Evolutionary conservation across 2,329 filamentous ascomycete species (phyloP), one percentile per base, ranked within the genome.

Genomic region (Cryphonectria radicalis): DNA sequence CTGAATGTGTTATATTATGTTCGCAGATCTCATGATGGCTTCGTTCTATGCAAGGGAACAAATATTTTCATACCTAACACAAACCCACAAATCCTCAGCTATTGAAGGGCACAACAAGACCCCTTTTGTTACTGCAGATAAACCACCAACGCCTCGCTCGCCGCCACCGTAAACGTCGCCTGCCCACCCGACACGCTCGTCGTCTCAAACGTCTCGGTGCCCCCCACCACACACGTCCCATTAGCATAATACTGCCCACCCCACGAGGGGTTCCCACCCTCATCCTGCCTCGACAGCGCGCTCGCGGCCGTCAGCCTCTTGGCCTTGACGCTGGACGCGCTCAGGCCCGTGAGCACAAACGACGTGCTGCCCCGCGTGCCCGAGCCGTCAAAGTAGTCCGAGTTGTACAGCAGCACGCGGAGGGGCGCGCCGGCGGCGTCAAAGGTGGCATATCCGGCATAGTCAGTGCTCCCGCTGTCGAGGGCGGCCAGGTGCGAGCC

Each of bases 111-210:
- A 11, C 1, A 0, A 11, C 11, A 10, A 40, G 10, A 11, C 10
- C 13, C 10, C 11, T 40, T 13, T 17, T 7, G n/a, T 37, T n/a
- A 78, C 73, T 83, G 74, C 66, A 87, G 72, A 76, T 86, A 84
- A 35, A 87, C 79, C 64, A 87, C 70, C 69, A 87, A 75, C 6
- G 84, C 85, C 75, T 88, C 85, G 8, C 82, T 83, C 7, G 84
- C 85, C 28, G 76, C 77, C 32, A 87, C 70, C 0, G 77, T 79
- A 67, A 85, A 82, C 0, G 79, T 83, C 1, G 78, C 82, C 59
- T 79, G 75, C 0, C 82, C 82, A n/a, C 75, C 76, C 19, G 73
- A 76, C 6, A 83, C 81, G 8, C 68, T 63, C 5, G 76, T 72
- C 8, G 73, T 79, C 76, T 86, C 84, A 50, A 77, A 79, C 50